Evolutionary conservation across 768 basidiomycete species (phyloP).

Genomic region (Auricularia cornea): DNA sequence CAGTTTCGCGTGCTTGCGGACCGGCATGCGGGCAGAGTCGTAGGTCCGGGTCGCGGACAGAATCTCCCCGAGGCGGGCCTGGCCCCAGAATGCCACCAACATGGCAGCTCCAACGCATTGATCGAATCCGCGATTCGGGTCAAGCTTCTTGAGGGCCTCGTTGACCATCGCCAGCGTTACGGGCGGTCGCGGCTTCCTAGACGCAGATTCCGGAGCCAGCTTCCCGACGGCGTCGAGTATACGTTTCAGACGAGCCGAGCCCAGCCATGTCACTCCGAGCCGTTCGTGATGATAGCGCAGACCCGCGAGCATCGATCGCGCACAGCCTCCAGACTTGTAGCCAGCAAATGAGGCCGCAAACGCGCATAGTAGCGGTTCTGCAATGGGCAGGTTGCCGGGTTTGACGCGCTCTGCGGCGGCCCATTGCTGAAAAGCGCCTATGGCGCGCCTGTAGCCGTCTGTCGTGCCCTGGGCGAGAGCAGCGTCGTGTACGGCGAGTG

Average conservation of each 20-base stretch:
- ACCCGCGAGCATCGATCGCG: not conserved
- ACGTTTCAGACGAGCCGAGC: not conserved
- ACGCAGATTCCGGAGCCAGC: not conserved
- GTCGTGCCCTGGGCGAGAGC: not conserved
- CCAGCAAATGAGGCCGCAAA: not conserved
- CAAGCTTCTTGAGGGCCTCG: slow-evolving; percentile 15
- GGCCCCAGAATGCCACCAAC: slow-evolving; percentile 29
- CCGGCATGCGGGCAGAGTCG: not conserved
- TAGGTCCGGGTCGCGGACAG: not conserved
- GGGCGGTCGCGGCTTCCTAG: slow-evolving; percentile 17
- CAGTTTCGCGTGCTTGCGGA: not conserved
- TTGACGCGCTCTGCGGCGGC: not conserved
- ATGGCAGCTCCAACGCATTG: slow-evolving; percentile 30
- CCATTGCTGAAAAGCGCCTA: not conserved
- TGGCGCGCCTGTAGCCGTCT: not conserved
- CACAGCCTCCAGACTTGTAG: not conserved
- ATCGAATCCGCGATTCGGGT: slow-evolving; percentile 27
- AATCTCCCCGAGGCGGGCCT: slow-evolving; percentile 32
- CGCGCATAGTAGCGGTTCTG: not conserved
- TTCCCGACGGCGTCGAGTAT: not conserved
- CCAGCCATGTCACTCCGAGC: not conserved
- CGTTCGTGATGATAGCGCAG: not conserved
- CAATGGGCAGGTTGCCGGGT: not conserved
- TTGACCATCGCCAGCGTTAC: slow-evolving; percentile 27
- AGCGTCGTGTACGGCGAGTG: not conserved